Evolutionary conservation across 257 asterid species (phyloP), one percentile per base, ranked within the genome.

Genomic region (Penstemon barbatus): DNA sequence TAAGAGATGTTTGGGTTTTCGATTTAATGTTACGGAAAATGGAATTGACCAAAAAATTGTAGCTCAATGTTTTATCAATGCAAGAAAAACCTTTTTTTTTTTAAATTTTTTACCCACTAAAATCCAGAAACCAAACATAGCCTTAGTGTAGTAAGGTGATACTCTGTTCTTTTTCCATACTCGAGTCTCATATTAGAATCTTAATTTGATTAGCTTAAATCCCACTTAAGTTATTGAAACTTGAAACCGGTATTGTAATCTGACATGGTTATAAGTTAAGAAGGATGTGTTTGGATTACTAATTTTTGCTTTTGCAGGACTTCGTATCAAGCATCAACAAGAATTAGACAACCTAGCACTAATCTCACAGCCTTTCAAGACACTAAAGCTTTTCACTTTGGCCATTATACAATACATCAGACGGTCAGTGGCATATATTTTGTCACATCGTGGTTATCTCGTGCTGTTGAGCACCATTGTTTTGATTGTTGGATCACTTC

Each of bases 331-430:
- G 72, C 90, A 85, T 63, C 81, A 82, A 45, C 78, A 74, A 74
- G 96, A 89, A 73, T 68, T 87, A 69, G 86, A 87, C 60, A 82
- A 74, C 55, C 59, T 89, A 73, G 75, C 79, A 44, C 77, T 89
- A 77, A 71, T 73, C n/a, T 73, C 82, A 18, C 96, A 85, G 65
- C 96, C 95, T 2, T 44, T 83, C 53, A 85, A 78, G 83, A 89
- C 96, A 10, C 53, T 79, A 39, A 87, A 80, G 79, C 78, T 83
- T 73, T 89, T 85, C 71, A 38, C 66, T 72, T 73, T 82, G 46
- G 88, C 95, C 37, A 71, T 82, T 46, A 37, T 53, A 39, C 69
- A 77, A 61, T 85, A 80, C 67, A 74, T 89, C 64, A 84, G 61
- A 61, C 81, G 64, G 63, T 83, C 83, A 48, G 63, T 57, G 5